Conservation (phyloP, 1,284 basidiomycete genomes). For the Fomes fomentarius region DNA sequence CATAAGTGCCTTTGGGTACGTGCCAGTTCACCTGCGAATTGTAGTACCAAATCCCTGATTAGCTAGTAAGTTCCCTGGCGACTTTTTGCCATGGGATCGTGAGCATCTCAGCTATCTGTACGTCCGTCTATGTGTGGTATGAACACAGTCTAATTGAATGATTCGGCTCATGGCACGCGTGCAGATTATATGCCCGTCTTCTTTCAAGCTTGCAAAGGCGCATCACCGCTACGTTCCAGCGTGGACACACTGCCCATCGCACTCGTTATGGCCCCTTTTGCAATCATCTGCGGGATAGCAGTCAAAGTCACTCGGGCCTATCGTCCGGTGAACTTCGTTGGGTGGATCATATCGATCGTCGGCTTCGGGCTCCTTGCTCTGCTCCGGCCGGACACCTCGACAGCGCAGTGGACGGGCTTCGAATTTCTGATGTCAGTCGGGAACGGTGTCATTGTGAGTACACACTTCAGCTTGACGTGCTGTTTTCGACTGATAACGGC, state of each 20-base stretch:
- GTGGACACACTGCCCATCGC: slow-evolving; percentile 31
- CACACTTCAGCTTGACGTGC: too few species aligned
- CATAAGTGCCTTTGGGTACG: slow-evolving; percentile 34
- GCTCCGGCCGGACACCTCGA: slow-evolving; percentile 30
- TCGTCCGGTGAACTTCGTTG: slow-evolving; percentile 27
- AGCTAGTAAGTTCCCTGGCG: slow-evolving; percentile 30
- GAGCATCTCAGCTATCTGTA: slow-evolving; percentile 19
- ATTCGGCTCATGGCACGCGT: not conserved
- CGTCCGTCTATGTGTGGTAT: not conserved
- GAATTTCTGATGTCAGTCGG: slow-evolving; percentile 32
- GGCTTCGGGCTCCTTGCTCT: slow-evolving; percentile 34
- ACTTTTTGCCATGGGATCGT: slow-evolving; percentile 21
- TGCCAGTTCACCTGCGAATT: too few species aligned
- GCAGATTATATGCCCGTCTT: slow-evolving; percentile 41
- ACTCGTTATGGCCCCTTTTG: slow-evolving; percentile 27
- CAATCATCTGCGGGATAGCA: slow-evolving; percentile 27
- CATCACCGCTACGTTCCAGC: slow-evolving; percentile 27
- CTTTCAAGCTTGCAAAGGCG: slow-evolving; percentile 41
- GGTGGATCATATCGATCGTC: slow-evolving; percentile 33
- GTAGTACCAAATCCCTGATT: too few species aligned
- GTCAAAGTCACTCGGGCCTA: slow-evolving; percentile 29
- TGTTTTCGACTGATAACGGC: not conserved
- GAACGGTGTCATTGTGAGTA: slow-evolving; percentile 30
- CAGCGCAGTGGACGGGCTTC: slow-evolving; percentile 37
- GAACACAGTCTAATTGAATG: not conserved